Base-by-base conservation (phyloP, 2,329 filamentous ascomycete genomes). In the Phialophora chinensis region DNA sequence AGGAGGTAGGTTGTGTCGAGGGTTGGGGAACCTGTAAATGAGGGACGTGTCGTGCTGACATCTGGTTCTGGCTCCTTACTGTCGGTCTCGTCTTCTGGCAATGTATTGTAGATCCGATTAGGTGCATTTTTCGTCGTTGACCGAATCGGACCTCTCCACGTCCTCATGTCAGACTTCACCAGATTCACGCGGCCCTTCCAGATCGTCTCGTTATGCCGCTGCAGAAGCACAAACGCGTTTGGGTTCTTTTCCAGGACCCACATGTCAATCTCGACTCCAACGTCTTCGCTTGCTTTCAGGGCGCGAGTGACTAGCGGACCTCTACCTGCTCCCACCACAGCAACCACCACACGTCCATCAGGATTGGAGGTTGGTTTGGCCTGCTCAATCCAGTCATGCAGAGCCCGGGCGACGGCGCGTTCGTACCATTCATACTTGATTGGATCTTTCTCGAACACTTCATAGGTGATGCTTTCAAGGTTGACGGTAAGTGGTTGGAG, bases 361-460 rank as follows among this genome's bases (percentile, higher is more conserved):
- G 86, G 84, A 12, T 90, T 90, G 4, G 90, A 92, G 0, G 89
- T 91, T 0, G 92, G 89, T 75, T 92, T 93, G 35, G 86, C 83
- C 66, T 91, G 84, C 44, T 84, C 80, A 66, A 85, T 85, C 90
- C 95, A 96, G 74, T 98, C 93, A 12, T 81, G 84, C 68, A 99
- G 83, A 0, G 95, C 94, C 70, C 91, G 87, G 3, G 87, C 87
- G 64, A 96, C 90, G 14, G 95, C 95, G 54, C 86, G 84, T 77
- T 98, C 93, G 76, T 99, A 99, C 84, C 94, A 96, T 70, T 93
- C 89, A 77, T 99, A 99, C 79, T 99, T 99, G 79, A 99, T 91
- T 0, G 95, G 95, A 71, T 99, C 96, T 72, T 96, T 96, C 77
- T 99, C 95, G 74, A 99, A 99, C 1, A 98, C 94, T 76, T 99